A percentile compares a stretch with the other conserved stretches of the same genome.
These are phyloP conservation scores for Sarcocystis neurona DNA, from an alignment of 169 alveolate genomes.

Conservation along the genomic window DNA sequence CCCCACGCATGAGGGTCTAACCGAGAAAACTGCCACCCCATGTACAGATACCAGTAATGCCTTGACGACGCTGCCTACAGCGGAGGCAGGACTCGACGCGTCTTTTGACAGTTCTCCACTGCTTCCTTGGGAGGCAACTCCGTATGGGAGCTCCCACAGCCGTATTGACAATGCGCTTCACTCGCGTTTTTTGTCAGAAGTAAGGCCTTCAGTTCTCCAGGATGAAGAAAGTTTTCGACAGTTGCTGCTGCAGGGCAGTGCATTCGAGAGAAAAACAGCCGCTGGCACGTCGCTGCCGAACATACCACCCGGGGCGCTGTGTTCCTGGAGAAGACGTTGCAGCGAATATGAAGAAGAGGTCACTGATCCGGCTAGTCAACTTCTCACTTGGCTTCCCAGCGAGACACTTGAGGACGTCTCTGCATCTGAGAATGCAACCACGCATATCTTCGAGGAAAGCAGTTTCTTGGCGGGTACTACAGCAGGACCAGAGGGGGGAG, in stretches of 20 bases:
- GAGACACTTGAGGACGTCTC: too few species aligned
- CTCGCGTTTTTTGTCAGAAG: background rate
- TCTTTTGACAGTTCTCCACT: too few species aligned
- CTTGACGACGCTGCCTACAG: background rate
- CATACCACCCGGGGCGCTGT: background rate
- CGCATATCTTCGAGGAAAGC: too few species aligned
- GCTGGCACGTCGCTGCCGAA: background rate
- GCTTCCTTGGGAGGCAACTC: too few species aligned
- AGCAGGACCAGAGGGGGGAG: too few species aligned
- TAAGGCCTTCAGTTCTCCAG: background rate
- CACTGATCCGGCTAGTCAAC: too few species aligned
- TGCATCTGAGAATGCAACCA: too few species aligned
- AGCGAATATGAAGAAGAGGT: too few species aligned
- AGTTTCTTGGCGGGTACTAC: too few species aligned
- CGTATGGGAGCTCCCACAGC: background rate
- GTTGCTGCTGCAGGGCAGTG: background rate
- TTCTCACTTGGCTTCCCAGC: too few species aligned
- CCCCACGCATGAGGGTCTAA: background rate
- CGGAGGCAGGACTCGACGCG: slow-evolving; percentile 6
- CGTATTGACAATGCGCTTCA: background rate
- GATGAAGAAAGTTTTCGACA: background rate
- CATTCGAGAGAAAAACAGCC: background rate
- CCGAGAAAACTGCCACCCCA: background rate
- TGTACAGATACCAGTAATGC: background rate
- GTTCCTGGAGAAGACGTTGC: background rate